A percentile compares a stretch with the other conserved stretches of the same genome.
phyloP scores from a whole-genome alignment of 345 rosid species.

The Ricinus communis region DNA sequence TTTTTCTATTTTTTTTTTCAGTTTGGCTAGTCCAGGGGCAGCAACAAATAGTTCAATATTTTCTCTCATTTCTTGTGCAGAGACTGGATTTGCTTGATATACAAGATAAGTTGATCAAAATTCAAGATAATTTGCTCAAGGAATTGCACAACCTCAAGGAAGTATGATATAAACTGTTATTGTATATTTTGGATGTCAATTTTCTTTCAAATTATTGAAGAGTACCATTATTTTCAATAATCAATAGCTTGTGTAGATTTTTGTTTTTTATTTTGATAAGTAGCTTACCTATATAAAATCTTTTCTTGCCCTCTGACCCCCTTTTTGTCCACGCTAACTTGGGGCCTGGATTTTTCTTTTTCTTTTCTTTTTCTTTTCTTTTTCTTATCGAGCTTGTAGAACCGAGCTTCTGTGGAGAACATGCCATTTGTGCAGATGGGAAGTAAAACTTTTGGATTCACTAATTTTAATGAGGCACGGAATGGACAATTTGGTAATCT shows the following conservation, averaged over 20 bases:
- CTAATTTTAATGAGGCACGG: background rate
- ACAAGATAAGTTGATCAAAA: slow-evolving; percentile 5
- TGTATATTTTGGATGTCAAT: background rate
- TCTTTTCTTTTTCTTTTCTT: background rate
- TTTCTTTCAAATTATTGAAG: background rate
- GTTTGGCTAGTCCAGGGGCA: background rate
- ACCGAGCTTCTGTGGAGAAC: background rate
- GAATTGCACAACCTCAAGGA: background rate
- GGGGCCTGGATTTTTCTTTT: background rate
- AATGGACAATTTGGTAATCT: slow-evolving; percentile 2
- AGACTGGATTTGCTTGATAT: slow-evolving; percentile 6
- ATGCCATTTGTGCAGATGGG: background rate
- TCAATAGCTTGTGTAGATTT: background rate
- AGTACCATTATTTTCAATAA: background rate
- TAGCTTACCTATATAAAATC: background rate
- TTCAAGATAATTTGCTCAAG: slow-evolving; percentile 16
- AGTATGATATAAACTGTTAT: background rate
- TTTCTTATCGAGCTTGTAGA: background rate
- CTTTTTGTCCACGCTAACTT: background rate
- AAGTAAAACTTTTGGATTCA: background rate
- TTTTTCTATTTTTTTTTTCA: background rate
- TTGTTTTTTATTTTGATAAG: background rate
- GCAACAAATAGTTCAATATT: background rate
- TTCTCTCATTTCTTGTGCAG: background rate
- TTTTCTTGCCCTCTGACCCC: background rate